phyloP scores from a whole-genome alignment of 257 asterid genomes.

The Euphrasia confusa region DNA sequence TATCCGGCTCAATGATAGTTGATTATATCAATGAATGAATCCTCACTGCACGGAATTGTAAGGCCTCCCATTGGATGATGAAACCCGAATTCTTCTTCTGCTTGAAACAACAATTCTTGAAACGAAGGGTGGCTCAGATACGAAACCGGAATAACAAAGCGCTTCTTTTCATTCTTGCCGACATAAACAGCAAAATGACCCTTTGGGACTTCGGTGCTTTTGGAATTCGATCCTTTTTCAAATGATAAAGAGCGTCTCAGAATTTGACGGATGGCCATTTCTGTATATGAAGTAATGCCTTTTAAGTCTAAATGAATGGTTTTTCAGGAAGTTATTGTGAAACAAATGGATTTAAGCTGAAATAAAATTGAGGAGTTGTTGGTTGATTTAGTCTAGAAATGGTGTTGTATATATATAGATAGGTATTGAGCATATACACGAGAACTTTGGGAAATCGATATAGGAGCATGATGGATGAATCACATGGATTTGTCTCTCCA shows the following conservation, averaged over 20 bases:
- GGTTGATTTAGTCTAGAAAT: no score
- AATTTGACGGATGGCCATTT: slow-evolving; percentile 30
- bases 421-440: no score
- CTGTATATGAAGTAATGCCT: neutral
- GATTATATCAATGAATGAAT: neutral
- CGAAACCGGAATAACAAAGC: slow-evolving; percentile 32
- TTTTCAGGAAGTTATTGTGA: no score
- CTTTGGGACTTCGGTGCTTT: slow-evolving; percentile 33
- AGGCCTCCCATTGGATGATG: neutral
- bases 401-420: neutral
- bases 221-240: slow-evolving; percentile 21
- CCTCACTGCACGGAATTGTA: slow-evolving; percentile 31
- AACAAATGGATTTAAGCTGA: no score
- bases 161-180: slow-evolving; percentile 29
- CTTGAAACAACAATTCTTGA: slow-evolving; percentile 30
- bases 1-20: no score
- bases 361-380: no score
- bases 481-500: neutral
- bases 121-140: slow-evolving; percentile 36
- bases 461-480: neutral
- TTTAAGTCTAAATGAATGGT: no score
- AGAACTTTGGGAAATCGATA: neutral
- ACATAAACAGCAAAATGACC: slow-evolving; percentile 40
- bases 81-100: slow-evolving; percentile 35
- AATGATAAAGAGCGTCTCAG: slow-evolving; percentile 26